These are phyloP conservation scores for Pulveroboletus sp. DNA, from an alignment of 768 basidiomycete species.

Conservation along the genomic window DNA sequence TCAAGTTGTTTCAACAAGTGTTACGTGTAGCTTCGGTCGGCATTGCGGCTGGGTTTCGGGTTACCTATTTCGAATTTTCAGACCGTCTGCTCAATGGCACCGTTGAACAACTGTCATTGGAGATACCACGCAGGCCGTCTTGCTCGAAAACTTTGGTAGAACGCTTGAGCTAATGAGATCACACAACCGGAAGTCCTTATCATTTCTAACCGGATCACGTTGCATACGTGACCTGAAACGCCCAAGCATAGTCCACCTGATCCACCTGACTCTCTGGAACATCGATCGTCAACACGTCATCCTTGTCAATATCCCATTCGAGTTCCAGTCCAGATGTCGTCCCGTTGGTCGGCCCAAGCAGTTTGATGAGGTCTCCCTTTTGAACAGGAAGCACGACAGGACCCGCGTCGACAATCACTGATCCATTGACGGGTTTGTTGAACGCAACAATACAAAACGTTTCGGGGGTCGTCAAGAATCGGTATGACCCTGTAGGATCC, in stretches of 20 bases:
- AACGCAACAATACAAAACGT: conserved; percentile 52
- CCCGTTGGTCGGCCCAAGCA: conserved; percentile 36
- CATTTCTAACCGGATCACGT: neutral
- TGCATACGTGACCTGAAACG: conserved; percentile 37
- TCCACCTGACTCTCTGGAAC: conserved; percentile 1
- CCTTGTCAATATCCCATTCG: conserved; percentile 25
- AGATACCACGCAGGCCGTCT: no score
- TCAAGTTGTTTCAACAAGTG: no score
- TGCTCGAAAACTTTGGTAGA: no score
- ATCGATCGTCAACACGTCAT: neutral
- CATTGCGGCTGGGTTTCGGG: no score
- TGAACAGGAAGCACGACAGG: conserved; percentile 43
- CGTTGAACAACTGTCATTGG: no score
- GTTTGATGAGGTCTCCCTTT: conserved; percentile 38
- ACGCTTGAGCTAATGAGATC: no score
- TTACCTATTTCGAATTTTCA: no score
- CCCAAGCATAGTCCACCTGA: conserved; percentile 37
- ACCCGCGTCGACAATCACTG: conserved; percentile 33
- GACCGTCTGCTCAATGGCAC: no score
- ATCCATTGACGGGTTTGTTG: conserved; percentile 31
- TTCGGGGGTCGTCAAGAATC: conserved; percentile 50
- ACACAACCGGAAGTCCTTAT: no score
- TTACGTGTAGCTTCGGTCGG: no score
- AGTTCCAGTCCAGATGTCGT: conserved; percentile 11
- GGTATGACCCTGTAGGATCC: conserved; percentile 32